Evolutionary conservation across 208 protist species (phyloP).

Genomic region (Acanthamoeba culbertsoni): DNA sequence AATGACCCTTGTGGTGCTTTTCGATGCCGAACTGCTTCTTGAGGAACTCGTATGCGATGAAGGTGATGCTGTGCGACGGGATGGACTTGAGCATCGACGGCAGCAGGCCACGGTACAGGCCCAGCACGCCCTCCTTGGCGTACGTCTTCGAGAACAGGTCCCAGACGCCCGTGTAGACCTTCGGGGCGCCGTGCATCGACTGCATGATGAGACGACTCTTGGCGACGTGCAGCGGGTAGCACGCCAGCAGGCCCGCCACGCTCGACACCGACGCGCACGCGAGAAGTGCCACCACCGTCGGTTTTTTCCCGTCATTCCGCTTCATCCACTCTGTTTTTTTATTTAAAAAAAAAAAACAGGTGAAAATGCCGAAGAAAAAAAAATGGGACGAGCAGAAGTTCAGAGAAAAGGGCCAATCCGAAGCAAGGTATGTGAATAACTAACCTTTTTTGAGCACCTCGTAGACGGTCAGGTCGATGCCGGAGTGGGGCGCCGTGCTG

Average conservation of each 20-base stretch:
- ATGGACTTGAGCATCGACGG: conserved; percentile 67
- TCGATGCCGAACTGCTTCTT: conserved; percentile 62
- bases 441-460: conserved; percentile 59
- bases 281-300: background rate
- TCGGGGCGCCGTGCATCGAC: conserved; percentile 33
- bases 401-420: background rate
- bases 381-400: background rate
- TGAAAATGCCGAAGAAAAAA: background rate
- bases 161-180: conserved; percentile 51
- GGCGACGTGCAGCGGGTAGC: conserved; percentile 71
- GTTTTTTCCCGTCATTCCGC: conserved; percentile 19
- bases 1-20: conserved; percentile 49
- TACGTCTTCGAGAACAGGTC: conserved; percentile 58
- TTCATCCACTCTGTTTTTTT: background rate
- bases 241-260: conserved; percentile 33
- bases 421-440: background rate
- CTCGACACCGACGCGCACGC: conserved; percentile 48
- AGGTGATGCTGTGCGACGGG: conserved; percentile 64
- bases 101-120: conserved; percentile 66
- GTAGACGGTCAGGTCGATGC: conserved; percentile 69
- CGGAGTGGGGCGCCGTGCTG: conserved; percentile 64
- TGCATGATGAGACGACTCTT: conserved; percentile 67
- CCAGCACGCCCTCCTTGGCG: conserved; percentile 58
- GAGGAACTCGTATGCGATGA: conserved; percentile 62
- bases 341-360: background rate